phyloP scores from a whole-genome alignment of 495 filamentous ascomycete genomes.

The Penicilliopsis zonata region DNA sequence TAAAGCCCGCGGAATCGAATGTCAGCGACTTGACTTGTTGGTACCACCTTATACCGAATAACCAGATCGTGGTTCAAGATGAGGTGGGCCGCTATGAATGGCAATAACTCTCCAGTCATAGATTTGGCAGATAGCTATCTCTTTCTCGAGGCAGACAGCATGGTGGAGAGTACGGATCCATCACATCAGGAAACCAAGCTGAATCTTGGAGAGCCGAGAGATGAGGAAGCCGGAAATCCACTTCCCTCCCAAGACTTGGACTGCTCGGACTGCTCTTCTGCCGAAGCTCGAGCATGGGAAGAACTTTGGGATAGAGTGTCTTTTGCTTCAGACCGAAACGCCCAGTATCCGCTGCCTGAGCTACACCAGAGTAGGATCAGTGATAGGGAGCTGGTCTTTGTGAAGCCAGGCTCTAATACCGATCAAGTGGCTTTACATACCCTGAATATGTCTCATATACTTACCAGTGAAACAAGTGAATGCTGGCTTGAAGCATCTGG shows the following conservation, averaged over 20 bases:
- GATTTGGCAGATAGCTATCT: background rate
- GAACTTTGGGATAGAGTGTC: background rate
- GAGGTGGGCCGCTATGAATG: background rate
- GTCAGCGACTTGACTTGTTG: too few species aligned
- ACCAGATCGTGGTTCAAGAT: too few species aligned
- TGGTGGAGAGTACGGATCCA: background rate
- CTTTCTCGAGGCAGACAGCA: background rate
- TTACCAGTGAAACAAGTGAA: background rate
- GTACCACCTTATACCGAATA: too few species aligned
- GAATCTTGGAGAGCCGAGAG: too few species aligned
- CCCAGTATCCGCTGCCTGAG: background rate
- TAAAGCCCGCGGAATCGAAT: too few species aligned
- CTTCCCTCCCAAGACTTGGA: too few species aligned
- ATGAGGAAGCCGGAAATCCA: too few species aligned
- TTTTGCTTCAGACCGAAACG: background rate
- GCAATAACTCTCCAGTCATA: background rate
- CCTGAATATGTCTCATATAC: background rate
- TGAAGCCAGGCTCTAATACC: background rate
- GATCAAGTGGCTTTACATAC: background rate
- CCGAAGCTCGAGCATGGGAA: background rate
- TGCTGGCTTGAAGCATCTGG: background rate
- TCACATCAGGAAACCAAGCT: background rate
- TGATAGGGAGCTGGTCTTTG: background rate
- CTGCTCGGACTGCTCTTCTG: too few species aligned
- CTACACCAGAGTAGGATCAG: background rate